Evolutionary conservation across 1,284 basidiomycete species (phyloP).

Genomic region (Apiotrichum laibachii): DNA sequence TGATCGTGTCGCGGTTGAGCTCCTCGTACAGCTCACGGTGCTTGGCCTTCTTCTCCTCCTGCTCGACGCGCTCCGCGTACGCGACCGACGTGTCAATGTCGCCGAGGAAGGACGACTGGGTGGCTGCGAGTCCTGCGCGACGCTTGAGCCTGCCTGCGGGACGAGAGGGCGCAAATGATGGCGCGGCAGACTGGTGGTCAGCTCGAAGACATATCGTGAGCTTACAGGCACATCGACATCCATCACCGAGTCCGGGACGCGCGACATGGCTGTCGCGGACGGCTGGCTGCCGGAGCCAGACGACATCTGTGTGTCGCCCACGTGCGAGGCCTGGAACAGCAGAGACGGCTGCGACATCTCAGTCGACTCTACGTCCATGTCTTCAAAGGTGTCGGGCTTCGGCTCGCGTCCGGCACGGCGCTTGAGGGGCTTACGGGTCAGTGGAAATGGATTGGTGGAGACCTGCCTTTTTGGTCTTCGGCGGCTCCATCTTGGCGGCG

Average conservation of each 20-base stretch:
- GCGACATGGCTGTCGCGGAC: background rate
- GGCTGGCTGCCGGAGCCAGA: conserved; percentile 3
- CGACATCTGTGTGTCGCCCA: conserved; percentile 13
- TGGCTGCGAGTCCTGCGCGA: conserved; percentile 18
- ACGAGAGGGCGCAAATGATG: background rate
- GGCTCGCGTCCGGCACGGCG: conserved; percentile 27
- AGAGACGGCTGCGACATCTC: conserved; percentile 2
- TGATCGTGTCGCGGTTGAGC: conserved; percentile 23
- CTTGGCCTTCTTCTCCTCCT: conserved; percentile 32
- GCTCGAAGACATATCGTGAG: background rate
- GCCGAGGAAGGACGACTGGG: conserved; percentile 20
- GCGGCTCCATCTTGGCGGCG: conserved; percentile 7
- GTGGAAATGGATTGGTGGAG: background rate
- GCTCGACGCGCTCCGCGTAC: conserved; percentile 24
- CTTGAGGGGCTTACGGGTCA: conserved; percentile 23
- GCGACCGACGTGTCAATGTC: conserved; percentile 22
- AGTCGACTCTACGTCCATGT: background rate
- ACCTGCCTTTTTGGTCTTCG: background rate
- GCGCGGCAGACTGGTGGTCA: background rate
- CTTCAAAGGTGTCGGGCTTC: conserved; percentile 23
- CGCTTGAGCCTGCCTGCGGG: conserved; percentile 22
- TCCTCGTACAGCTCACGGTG: conserved; percentile 41
- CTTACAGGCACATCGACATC: conserved; percentile 12
- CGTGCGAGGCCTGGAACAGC: conserved; percentile 6
- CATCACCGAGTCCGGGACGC: conserved; percentile 23